A percentile compares a stretch with the other conserved stretches of the same genome.
phyloP scores from a whole-genome alignment of 352 stramenopile genomes.

The Pythium coloratum region DNA sequence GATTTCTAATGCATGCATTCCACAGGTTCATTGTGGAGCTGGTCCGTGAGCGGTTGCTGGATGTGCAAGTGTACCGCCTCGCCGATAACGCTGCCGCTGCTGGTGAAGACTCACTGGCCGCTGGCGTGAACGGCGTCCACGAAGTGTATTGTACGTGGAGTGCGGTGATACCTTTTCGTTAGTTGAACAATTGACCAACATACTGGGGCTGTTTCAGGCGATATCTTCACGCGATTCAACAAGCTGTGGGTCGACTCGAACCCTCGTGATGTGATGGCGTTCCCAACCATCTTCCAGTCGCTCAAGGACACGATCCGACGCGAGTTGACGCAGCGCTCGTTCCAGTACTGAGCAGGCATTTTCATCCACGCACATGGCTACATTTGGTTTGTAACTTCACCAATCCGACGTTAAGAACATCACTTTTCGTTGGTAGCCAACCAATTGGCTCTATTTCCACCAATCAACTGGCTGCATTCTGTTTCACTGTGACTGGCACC shows the following conservation, averaged over 20 bases:
- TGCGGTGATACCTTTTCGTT: not conserved
- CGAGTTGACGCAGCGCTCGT: conserved; percentile 60
- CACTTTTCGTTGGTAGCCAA: conserved; percentile 12
- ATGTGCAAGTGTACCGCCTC: conserved; percentile 67
- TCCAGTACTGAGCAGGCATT: conserved; percentile 51
- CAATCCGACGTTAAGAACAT: conserved; percentile 13
- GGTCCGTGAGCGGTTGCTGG: conserved; percentile 71
- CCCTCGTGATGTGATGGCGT: conserved; percentile 83
- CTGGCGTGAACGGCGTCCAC: conserved; percentile 54
- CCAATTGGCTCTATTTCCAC: conserved; percentile 24
- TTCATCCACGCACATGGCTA: conserved; percentile 20
- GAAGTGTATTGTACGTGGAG: conserved; percentile 70
- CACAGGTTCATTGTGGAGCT: conserved; percentile 74
- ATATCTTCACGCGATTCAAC: conserved; percentile 83
- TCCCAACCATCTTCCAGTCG: conserved; percentile 79
- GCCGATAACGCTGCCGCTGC: conserved; percentile 14
- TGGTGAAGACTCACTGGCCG: conserved; percentile 32
- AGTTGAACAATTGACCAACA: not conserved
- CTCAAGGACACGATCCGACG: conserved; percentile 69
- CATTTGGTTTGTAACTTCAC: conserved; percentile 27
- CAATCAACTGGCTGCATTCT: conserved; percentile 24
- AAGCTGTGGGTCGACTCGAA: conserved; percentile 82
- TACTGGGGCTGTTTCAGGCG: conserved; percentile 32
- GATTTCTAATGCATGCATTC: not conserved
- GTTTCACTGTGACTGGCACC: conserved; percentile 22